These are phyloP conservation scores for Calonectria pseudoturangicola DNA, from an alignment of 2,329 filamentous ascomycete species.

Conservation along the genomic window DNA sequence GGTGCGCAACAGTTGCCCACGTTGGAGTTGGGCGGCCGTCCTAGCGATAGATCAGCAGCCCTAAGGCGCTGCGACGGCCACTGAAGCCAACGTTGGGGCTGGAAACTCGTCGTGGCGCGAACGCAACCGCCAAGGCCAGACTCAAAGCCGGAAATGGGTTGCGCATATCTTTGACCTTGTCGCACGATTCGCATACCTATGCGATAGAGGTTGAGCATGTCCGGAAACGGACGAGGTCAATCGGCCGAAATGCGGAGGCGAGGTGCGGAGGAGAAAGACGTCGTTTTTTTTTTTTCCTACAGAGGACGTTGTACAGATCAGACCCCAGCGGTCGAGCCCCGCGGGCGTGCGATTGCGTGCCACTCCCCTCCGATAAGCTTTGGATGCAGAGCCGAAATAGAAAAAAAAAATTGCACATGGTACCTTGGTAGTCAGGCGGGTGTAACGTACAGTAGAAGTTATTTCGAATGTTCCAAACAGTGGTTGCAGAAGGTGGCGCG, in stretches of 20 bases:
- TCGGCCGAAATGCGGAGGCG: constrained; percentile 36
- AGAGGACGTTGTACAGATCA: background rate
- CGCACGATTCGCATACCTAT: background rate
- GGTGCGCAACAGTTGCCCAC: background rate
- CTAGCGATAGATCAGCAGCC: constrained; percentile 19
- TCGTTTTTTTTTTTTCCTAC: background rate
- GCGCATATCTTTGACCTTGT: background rate
- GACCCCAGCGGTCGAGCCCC: background rate
- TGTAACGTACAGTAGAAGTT: constrained; percentile 24
- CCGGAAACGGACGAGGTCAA: constrained; percentile 20
- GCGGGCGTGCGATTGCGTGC: background rate
- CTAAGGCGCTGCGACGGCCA: background rate
- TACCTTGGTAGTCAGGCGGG: background rate
- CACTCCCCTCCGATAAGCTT: constrained; percentile 12
- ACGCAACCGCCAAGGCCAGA: background rate
- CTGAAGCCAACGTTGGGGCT: constrained; percentile 14
- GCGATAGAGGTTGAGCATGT: constrained; percentile 1
- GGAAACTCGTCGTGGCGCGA: constrained; percentile 16
- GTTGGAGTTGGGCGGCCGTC: background rate
- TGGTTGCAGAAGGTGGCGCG: constrained; percentile 16
- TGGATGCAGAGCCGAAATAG: background rate
- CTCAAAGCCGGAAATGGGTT: constrained; percentile 3
- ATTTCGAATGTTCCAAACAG: constrained; percentile 24
- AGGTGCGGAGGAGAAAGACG: constrained; percentile 21
- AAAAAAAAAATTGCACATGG: background rate